Conservation (phyloP, 495 filamentous ascomycete genomes). For the Trichoderma parareesei region DNA sequence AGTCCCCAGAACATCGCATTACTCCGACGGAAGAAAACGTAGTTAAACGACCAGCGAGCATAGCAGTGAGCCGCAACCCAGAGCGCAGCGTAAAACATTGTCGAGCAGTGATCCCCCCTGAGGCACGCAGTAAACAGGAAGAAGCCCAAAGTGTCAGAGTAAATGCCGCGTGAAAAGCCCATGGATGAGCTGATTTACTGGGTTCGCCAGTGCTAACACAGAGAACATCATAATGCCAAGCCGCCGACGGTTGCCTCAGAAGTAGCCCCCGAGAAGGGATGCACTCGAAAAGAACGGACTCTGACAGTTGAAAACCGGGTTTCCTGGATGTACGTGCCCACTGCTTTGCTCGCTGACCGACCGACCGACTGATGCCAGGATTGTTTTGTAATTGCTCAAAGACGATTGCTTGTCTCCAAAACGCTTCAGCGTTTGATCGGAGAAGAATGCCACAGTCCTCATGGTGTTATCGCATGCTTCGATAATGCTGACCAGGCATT, state of each 20-base stretch:
- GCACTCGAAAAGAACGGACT: background rate
- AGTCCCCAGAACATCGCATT: constrained; percentile 6
- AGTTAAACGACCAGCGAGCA: constrained; percentile 23
- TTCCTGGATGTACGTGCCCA: constrained; percentile 25
- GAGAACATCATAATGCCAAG: background rate
- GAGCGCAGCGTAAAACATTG: background rate
- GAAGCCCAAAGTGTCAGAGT: background rate
- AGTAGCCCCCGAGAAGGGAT: background rate
- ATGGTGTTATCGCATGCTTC: constrained; percentile 1
- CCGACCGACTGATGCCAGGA: background rate
- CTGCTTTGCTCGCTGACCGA: constrained; percentile 55
- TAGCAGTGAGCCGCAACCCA: constrained; percentile 24
- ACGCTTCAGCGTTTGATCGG: constrained; percentile 14
- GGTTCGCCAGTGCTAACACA: background rate
- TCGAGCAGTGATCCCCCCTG: background rate
- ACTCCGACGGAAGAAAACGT: background rate
- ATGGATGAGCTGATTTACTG: background rate
- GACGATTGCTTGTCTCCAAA: constrained; percentile 11
- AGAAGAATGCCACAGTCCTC: constrained; percentile 1
- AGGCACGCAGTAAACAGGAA: background rate
- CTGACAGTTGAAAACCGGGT: background rate
- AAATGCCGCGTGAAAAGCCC: constrained; percentile 24
- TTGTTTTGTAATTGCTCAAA: background rate
- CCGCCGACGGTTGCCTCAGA: background rate
- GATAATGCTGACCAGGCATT: constrained; percentile 45